Evolutionary conservation across 768 basidiomycete genomes (phyloP).

Genomic region (Coprinellus aureogranulatus): DNA sequence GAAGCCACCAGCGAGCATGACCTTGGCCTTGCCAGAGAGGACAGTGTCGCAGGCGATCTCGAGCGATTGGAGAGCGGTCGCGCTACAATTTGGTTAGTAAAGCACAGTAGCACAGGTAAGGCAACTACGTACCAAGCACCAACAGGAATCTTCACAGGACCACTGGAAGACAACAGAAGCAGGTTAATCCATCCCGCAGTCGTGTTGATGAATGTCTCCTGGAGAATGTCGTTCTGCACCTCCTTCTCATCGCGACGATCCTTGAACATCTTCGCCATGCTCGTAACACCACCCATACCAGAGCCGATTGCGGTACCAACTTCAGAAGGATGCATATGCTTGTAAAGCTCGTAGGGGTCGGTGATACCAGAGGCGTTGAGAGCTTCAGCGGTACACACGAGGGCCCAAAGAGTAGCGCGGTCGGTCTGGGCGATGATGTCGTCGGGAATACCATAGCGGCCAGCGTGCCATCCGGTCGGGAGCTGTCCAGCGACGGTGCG

Average conservation of each 20-base stretch:
- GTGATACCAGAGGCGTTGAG: constrained; percentile 96
- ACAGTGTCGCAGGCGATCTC: constrained; percentile 98
- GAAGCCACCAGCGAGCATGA: constrained; percentile 99
- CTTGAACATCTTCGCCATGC: constrained; percentile 96
- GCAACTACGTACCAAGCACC: constrained; percentile 80
- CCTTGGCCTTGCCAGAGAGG: constrained; percentile 92
- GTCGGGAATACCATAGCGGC: constrained; percentile 93
- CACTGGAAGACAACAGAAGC: constrained; percentile 90
- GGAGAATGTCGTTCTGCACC: constrained; percentile 96
- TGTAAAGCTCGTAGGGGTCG: constrained; percentile 97
- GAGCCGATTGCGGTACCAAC: constrained; percentile 92
- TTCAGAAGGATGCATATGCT: constrained; percentile 94
- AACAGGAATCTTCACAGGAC: constrained; percentile 98
- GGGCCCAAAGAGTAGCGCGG: constrained; percentile 89
- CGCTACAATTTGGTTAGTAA: constrained; percentile 45
- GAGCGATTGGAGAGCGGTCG: constrained; percentile 94
- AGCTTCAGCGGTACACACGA: constrained; percentile 92
- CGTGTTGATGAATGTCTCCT: constrained; percentile 99
- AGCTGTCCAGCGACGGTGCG: constrained; percentile 94
- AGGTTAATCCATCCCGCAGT: constrained; percentile 98
- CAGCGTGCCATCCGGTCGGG: constrained; percentile 96
- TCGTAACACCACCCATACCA: constrained; percentile 95
- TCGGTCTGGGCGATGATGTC: constrained; percentile 96
- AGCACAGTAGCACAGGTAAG: background rate
- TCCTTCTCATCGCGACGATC: constrained; percentile 97